A percentile compares a stretch with the other conserved stretches of the same genome.
Conservation (phyloP, 306 rosid species). For the Glycine soja region DNA sequence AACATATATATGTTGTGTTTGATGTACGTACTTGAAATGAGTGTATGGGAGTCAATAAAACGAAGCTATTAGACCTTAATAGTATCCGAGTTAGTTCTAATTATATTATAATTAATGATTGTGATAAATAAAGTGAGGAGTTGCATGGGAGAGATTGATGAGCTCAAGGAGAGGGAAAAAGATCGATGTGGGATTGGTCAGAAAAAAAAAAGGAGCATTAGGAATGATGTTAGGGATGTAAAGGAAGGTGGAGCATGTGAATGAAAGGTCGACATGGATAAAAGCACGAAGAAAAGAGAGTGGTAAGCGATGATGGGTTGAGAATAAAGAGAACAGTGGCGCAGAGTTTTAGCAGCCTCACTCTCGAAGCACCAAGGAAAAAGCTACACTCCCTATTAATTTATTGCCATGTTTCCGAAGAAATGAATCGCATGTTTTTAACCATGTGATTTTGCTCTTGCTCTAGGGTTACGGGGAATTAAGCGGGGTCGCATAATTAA, state of each 20-base stretch:
- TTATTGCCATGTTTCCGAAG: slow-evolving; percentile 28
- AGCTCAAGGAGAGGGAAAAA: slow-evolving; percentile 43
- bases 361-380: slow-evolving; percentile 42
- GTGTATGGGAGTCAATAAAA: slow-evolving; percentile 26
- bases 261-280: slow-evolving; percentile 45
- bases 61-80: slow-evolving; percentile 29
- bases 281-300: slow-evolving; percentile 31
- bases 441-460: slow-evolving; percentile 20
- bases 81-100: slow-evolving; percentile 42
- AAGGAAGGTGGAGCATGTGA: slow-evolving; percentile 56
- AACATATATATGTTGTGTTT: not conserved
- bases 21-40: slow-evolving; percentile 28
- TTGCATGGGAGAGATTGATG: slow-evolving; percentile 38
- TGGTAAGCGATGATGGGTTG: slow-evolving; percentile 40
- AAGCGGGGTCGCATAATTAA: too few species aligned
- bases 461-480: not conserved
- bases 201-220: slow-evolving; percentile 37
- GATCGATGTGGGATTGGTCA: slow-evolving; percentile 44
- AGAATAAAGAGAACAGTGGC: slow-evolving; percentile 48
- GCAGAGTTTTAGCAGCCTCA: slow-evolving; percentile 32
- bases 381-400: slow-evolving; percentile 32
- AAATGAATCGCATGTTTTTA: slow-evolving; percentile 36
- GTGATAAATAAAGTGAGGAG: slow-evolving; percentile 29
- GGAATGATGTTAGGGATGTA: slow-evolving; percentile 50
- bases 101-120: slow-evolving; percentile 39